Percentiles rank a stretch among this genome's conserved stretches.
phyloP scores from a whole-genome alignment of 305 asterid genomes.

The Andrographis paniculata region DNA sequence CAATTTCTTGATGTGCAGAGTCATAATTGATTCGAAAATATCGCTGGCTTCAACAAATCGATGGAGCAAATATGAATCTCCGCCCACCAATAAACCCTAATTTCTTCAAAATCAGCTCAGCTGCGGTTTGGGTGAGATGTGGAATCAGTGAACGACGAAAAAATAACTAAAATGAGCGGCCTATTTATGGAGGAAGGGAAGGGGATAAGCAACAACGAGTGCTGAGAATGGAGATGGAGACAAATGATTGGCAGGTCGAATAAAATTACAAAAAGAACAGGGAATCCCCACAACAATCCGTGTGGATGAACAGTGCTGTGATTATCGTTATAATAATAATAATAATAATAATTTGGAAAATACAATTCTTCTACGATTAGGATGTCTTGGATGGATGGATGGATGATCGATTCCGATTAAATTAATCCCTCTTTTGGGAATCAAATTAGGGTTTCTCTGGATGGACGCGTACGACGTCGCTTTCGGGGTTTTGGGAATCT shows the following conservation, averaged over 20 bases:
- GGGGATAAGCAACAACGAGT: too few species aligned
- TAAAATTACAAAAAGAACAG: too few species aligned
- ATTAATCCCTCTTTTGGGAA: too few species aligned
- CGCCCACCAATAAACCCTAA: background rate
- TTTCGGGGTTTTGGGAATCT: too few species aligned
- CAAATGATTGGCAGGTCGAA: too few species aligned
- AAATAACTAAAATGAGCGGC: background rate
- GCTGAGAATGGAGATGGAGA: background rate
- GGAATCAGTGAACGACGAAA: background rate
- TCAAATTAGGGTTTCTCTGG: too few species aligned
- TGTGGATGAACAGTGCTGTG: background rate
- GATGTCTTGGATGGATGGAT: too few species aligned
- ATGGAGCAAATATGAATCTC: background rate
- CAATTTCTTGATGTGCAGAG: conserved; percentile 37
- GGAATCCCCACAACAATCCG: background rate
- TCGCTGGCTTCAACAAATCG: background rate
- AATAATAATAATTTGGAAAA: too few species aligned
- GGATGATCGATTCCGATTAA: too few species aligned
- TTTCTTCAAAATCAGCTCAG: background rate
- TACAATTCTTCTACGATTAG: too few species aligned
- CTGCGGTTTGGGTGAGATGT: background rate
- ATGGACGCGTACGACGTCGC: too few species aligned
- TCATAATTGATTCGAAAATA: conserved; percentile 3
- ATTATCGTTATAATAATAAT: too few species aligned
- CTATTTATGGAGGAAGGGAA: background rate